A percentile compares a stretch with the other conserved stretches of the same genome.
Conservation (phyloP, 2,329 filamentous ascomycete genomes). For the Xylaria sp. region DNA sequence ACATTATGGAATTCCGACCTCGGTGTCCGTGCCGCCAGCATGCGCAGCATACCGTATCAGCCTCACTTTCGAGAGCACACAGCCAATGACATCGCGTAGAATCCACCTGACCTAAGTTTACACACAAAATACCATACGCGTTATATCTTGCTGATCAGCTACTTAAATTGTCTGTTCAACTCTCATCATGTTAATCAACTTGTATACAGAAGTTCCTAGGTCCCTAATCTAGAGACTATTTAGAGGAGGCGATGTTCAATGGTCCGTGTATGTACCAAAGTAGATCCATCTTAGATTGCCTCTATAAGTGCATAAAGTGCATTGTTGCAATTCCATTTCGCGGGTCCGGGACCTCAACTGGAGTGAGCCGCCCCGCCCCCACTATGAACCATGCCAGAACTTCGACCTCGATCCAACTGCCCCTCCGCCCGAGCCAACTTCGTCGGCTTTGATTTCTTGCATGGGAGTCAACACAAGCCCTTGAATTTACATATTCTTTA, state of each 20-base stretch:
- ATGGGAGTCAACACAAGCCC: background rate
- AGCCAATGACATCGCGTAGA: slow-evolving; percentile 10
- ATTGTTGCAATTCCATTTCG: slow-evolving; percentile 5
- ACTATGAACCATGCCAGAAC: slow-evolving; percentile 22
- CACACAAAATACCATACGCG: background rate
- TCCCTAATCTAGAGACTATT: too few relatives aligned
- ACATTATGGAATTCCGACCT: too few relatives aligned
- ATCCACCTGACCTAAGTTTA: background rate
- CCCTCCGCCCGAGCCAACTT: slow-evolving; percentile 23
- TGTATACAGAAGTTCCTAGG: too few relatives aligned
- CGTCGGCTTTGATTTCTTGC: background rate
- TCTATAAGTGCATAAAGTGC: slow-evolving; percentile 3
- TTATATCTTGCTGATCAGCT: background rate
- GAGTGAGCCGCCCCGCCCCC: slow-evolving; percentile 25
- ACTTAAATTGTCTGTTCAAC: background rate
- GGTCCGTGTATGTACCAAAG: too few relatives aligned
- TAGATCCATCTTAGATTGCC: background rate
- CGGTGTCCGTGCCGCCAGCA: too few relatives aligned
- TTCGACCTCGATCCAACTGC: slow-evolving; percentile 12
- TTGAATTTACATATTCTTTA: background rate
- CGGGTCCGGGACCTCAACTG: too few relatives aligned
- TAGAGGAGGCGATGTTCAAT: too few relatives aligned
- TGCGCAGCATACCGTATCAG: background rate
- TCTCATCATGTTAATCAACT: too few relatives aligned
- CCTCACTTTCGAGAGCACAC: slow-evolving; percentile 9